phyloP scores from a whole-genome alignment of 208 protist genomes.

The Trypanosoma avium region DNA sequence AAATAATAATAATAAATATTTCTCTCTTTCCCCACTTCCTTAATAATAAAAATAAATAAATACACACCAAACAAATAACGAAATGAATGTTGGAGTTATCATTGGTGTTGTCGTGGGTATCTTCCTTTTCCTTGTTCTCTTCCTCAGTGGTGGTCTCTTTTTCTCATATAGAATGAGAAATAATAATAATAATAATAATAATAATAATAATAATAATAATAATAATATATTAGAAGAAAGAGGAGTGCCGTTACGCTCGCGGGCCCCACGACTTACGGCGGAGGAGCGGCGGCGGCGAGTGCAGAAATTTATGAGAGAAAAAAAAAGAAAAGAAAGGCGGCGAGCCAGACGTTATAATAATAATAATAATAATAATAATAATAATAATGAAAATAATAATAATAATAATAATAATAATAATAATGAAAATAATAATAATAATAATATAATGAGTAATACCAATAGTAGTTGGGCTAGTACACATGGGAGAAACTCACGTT shows the following conservation, averaged over 20 bases:
- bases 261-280: slow-evolving; percentile 26
- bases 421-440: background rate
- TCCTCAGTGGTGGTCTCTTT: too few relatives aligned
- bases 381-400: background rate
- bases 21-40: too few relatives aligned
- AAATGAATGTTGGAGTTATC: too few relatives aligned
- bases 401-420: background rate
- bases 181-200: too few relatives aligned
- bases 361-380: background rate
- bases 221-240: slow-evolving; percentile 14
- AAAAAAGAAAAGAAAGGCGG: background rate
- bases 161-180: background rate
- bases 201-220: background rate
- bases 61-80: too few relatives aligned
- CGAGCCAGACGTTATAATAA: background rate
- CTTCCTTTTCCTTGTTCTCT: too few relatives aligned
- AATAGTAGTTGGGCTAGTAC: too few relatives aligned
- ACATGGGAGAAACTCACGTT: background rate
- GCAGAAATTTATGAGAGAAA: background rate
- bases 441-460: background rate
- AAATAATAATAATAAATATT: too few relatives aligned
- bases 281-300: slow-evolving; percentile 19
- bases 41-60: too few relatives aligned
- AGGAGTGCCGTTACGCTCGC: slow-evolving; percentile 40
- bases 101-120: too few relatives aligned